Evolutionary conservation across 1,139 yeast species (phyloP).

Genomic region (Pichia sp.): DNA sequence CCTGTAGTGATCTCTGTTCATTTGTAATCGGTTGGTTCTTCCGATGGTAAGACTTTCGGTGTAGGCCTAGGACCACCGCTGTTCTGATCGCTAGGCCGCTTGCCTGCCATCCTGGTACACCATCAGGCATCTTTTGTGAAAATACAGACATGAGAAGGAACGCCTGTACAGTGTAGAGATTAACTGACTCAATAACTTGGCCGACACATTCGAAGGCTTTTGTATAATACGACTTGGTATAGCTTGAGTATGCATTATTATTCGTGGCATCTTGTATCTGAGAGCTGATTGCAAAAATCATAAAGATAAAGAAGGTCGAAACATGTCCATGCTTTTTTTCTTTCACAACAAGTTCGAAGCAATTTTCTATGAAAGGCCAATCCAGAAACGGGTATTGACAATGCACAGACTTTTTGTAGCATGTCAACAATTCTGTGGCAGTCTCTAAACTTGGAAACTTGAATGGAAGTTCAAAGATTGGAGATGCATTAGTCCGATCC

Average conservation of each 20-base stretch:
- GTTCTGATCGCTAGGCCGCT: slow-evolving; percentile 32
- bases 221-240: slow-evolving; percentile 45
- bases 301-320: slow-evolving; percentile 40
- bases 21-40: slow-evolving; percentile 6
- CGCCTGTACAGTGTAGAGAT: slow-evolving; percentile 31
- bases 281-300: slow-evolving; percentile 51
- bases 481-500: background rate
- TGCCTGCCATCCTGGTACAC: slow-evolving; percentile 32
- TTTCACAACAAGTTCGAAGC: slow-evolving; percentile 26
- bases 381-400: slow-evolving; percentile 34
- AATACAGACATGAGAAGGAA: slow-evolving; percentile 31
- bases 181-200: slow-evolving; percentile 30
- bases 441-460: slow-evolving; percentile 37
- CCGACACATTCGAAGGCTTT: slow-evolving; percentile 42
- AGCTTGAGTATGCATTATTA: slow-evolving; percentile 36
- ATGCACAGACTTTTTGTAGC: slow-evolving; percentile 28
- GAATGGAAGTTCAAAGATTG: slow-evolving; percentile 23
- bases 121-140: slow-evolving; percentile 34
- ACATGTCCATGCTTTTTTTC: slow-evolving; percentile 27
- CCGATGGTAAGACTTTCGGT: slow-evolving; percentile 25
- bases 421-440: slow-evolving; percentile 20
- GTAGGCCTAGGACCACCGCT: slow-evolving; percentile 30
- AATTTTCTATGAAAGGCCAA: slow-evolving; percentile 30
- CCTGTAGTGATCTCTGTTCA: slow-evolving; percentile 13
- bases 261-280: slow-evolving; percentile 42